These are phyloP conservation scores for Jimgerdemannia flammicorona DNA, from an alignment of 192 early-diverging fungal species.

Conservation along the genomic window DNA sequence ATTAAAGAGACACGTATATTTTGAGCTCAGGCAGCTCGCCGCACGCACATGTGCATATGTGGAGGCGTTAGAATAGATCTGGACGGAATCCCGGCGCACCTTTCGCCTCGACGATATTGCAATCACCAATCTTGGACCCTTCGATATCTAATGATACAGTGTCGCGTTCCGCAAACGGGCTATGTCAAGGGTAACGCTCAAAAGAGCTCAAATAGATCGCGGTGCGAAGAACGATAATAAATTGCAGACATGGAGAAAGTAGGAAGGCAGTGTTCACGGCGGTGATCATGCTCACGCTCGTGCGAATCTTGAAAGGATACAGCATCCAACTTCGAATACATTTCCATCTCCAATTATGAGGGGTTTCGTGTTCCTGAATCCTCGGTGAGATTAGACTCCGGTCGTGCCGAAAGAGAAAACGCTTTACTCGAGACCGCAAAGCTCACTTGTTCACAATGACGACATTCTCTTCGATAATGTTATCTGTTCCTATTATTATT, in stretches of 20 bases:
- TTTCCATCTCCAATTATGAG: constrained; percentile 71
- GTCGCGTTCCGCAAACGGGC: neutral
- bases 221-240: neutral
- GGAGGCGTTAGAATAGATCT: neutral
- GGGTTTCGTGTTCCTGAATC: constrained; percentile 36
- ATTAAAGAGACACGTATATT: neutral
- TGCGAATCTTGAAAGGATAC: constrained; percentile 25
- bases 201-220: constrained; percentile 11
- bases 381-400: neutral
- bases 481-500: constrained; percentile 67
- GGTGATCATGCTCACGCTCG: neutral
- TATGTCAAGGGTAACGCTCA: neutral
- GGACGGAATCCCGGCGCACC: constrained; percentile 29
- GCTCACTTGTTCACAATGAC: constrained; percentile 64
- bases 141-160: constrained; percentile 47
- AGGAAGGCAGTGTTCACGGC: too few relatives aligned
- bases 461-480: constrained; percentile 75
- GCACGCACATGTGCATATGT: neutral
- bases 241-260: neutral
- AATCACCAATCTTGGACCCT: constrained; percentile 59
- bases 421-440: too few relatives aligned
- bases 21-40: neutral
- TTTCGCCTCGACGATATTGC: constrained; percentile 62
- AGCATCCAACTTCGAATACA: constrained; percentile 68
- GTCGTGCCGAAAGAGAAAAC: neutral